These are phyloP conservation scores for Alternaria solani DNA, from an alignment of 2,329 filamentous ascomycete genomes.

Conservation along the genomic window DNA sequence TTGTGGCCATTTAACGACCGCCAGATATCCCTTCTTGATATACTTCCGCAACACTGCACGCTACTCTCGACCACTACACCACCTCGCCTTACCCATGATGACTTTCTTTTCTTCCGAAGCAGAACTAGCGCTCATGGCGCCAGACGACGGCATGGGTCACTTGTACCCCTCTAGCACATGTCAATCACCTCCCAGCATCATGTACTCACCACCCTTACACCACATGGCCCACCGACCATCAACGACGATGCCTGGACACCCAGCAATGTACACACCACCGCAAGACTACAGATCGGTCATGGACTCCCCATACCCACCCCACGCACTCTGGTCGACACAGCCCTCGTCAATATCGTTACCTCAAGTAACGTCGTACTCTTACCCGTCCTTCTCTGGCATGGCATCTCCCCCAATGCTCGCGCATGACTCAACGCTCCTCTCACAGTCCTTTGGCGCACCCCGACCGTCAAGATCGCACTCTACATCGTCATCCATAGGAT, in stretches of 20 bases:
- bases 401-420: constrained; percentile 32
- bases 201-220: constrained; percentile 49
- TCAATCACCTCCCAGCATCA: constrained; percentile 49
- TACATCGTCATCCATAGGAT: constrained; percentile 40
- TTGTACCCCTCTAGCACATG: constrained; percentile 49
- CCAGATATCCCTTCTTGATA: constrained; percentile 20
- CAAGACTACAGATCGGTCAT: constrained; percentile 42
- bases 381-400: constrained; percentile 43
- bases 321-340: constrained; percentile 43
- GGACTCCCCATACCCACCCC: constrained; percentile 46
- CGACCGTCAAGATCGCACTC: constrained; percentile 47
- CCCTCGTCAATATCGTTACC: constrained; percentile 37
- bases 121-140: constrained; percentile 48
- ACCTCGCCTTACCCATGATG: constrained; percentile 31
- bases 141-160: constrained; percentile 44
- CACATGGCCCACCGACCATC: constrained; percentile 39
- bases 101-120: constrained; percentile 48
- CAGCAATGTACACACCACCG: constrained; percentile 39
- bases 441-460: constrained; percentile 30
- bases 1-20: constrained; percentile 27
- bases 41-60: constrained; percentile 14
- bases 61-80: constrained; percentile 10
- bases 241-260: constrained; percentile 34
- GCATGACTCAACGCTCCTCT: constrained; percentile 35
- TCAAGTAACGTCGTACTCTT: constrained; percentile 47